These are phyloP conservation scores for Zygotorulaspora chibaensis DNA, from an alignment of 805 yeast species.

Conservation along the genomic window DNA sequence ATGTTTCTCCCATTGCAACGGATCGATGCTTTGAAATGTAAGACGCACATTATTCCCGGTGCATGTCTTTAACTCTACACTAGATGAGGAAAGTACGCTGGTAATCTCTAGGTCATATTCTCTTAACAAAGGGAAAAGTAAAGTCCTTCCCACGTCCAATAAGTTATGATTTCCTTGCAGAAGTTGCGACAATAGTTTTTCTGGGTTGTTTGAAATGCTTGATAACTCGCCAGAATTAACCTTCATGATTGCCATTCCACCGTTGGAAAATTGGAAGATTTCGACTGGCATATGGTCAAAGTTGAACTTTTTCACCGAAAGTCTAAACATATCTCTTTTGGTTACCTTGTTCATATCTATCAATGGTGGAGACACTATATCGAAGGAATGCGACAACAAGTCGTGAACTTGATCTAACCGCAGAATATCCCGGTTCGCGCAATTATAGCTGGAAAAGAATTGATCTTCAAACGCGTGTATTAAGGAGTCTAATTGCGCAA, in stretches of 20 bases:
- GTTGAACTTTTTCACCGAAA: constrained; percentile 18
- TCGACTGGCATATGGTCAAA: constrained; percentile 22
- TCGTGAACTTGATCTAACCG: constrained; percentile 25
- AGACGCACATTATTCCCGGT: constrained; percentile 24
- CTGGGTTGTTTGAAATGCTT: constrained; percentile 4
- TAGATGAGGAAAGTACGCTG: constrained; percentile 7
- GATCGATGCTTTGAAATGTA: constrained; percentile 20
- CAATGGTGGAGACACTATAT: constrained; percentile 17
- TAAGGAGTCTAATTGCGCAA: constrained; percentile 13
- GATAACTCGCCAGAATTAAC: constrained; percentile 22
- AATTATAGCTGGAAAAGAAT: constrained; percentile 15
- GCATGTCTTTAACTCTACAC: constrained; percentile 16
- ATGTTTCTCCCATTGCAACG: constrained; percentile 25
- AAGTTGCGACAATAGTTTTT: constrained; percentile 13
- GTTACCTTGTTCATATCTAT: constrained; percentile 16
- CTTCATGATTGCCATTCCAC: constrained; percentile 27
- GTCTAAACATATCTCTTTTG: constrained; percentile 22
- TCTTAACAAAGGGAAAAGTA: constrained; percentile 27
- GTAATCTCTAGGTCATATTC: constrained; percentile 21
- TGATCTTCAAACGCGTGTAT: constrained; percentile 17
- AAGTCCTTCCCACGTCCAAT: constrained; percentile 24
- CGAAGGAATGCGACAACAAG: constrained; percentile 21
- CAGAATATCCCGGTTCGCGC: constrained; percentile 14
- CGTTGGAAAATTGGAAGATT: constrained; percentile 23
- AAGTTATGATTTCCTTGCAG: constrained; percentile 11